Evolutionary conservation across 441 rosid species (phyloP), one percentile per base, ranked within the genome.

Genomic region (Arabidopsis hybrid): DNA sequence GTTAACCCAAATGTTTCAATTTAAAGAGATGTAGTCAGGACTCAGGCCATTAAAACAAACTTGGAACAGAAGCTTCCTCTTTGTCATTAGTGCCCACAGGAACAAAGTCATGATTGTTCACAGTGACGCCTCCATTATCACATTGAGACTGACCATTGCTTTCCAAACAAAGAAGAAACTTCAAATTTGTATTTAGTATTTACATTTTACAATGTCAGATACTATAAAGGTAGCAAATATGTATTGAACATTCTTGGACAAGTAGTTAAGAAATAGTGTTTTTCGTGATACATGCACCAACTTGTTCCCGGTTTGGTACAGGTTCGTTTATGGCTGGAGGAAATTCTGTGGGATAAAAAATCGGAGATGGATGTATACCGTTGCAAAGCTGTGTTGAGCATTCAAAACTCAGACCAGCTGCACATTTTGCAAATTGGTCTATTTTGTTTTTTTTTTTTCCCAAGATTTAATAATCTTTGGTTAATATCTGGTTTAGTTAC

Each of bases 321-420:
- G 98, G 86, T 91, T 71, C 89, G 86, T 12, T 69, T 79, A 65
- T 95, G 97, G 99, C 86, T 95, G 4, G 97, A 92, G 86, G 99
- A 89, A 72, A 90, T 92, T 76, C 85, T 92, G 62, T 91, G 99
- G 99, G 97, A 92, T 62, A 95, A 89, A 80, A 89, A 85, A 69
- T 46, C 78, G 75, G 89, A 60, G 31, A 86, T 89, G 93, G 96
- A 92, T 83, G 84, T 92, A 8, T 91, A 95, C 66, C 95, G 96
- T 36, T 95, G 98, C 86, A 95, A 95, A 81, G 99, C 95, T 82
- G 85, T 95, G 76, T 77, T 95, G 79, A 75, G 73, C 60, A 76
- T 92, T 75, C 72, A 69, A 36, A 83, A 86, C 82, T 92, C 97
- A 14, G 90, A 88, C 78, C 84, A 86, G 72, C 80, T 95, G 17